These are phyloP conservation scores for Penicillium coffeae DNA, from an alignment of 495 filamentous ascomycete genomes.

Conservation along the genomic window DNA sequence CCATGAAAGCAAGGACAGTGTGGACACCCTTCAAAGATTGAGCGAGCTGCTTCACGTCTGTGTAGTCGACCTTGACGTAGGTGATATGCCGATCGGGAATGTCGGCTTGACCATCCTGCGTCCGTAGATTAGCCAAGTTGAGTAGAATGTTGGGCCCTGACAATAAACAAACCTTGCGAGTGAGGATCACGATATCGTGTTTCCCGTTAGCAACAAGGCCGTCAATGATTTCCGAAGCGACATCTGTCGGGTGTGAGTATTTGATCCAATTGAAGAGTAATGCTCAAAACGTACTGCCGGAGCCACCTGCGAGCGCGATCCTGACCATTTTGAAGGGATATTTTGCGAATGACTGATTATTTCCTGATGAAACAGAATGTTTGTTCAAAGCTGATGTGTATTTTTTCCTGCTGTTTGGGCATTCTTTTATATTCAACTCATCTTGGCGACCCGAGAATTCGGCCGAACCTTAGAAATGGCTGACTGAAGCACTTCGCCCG, in stretches of 20 bases:
- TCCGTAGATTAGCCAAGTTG: too few species aligned
- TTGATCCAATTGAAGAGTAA: background rate
- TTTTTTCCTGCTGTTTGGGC: slow-evolving; percentile 4
- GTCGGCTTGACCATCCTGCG: too few species aligned
- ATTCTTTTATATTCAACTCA: background rate
- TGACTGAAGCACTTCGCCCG: too few species aligned
- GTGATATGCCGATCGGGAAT: too few species aligned
- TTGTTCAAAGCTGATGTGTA: background rate
- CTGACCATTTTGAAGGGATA: slow-evolving; percentile 45
- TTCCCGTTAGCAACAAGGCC: slow-evolving; percentile 45
- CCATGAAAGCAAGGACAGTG: slow-evolving; percentile 54
- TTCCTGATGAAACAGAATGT: background rate
- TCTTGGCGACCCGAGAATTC: background rate
- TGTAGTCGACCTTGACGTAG: slow-evolving; percentile 45
- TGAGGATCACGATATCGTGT: slow-evolving; percentile 49
- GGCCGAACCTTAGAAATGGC: background rate
- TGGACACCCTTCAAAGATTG: slow-evolving; percentile 44
- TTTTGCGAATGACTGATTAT: background rate
- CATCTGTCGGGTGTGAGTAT: slow-evolving; percentile 32
- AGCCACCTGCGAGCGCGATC: slow-evolving; percentile 52
- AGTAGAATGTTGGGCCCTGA: too few species aligned
- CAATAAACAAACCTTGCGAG: slow-evolving; percentile 48
- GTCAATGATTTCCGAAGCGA: slow-evolving; percentile 53
- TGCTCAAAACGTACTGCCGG: slow-evolving; percentile 37
- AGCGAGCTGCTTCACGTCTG: slow-evolving; percentile 30